Conservation (phyloP, 805 yeast species). For the Ogataea sp. region DNA sequence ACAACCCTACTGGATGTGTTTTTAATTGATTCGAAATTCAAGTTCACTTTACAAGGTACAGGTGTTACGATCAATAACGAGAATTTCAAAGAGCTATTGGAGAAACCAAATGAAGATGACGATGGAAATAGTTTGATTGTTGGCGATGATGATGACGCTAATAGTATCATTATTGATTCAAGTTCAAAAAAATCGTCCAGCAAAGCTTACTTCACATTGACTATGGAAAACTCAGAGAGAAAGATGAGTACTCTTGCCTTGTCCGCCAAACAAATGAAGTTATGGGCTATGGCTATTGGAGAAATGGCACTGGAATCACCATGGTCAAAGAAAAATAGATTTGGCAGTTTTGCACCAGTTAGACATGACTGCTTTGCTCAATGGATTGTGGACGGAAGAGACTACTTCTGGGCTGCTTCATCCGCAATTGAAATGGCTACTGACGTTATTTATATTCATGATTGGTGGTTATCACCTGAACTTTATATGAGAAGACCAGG, state of each 20-base stretch:
- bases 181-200: constrained; percentile 8
- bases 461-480: constrained; percentile 98
- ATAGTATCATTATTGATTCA: constrained; percentile 32
- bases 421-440: constrained; percentile 89
- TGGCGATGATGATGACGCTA: constrained; percentile 31
- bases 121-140: constrained; percentile 27
- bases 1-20: constrained; percentile 90
- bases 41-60: constrained; percentile 31
- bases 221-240: constrained; percentile 71
- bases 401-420: constrained; percentile 93
- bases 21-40: constrained; percentile 72
- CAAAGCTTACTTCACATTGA: constrained; percentile 41
- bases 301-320: constrained; percentile 58
- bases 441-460: constrained; percentile 90
- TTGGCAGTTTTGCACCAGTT: constrained; percentile 89
- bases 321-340: constrained; percentile 73
- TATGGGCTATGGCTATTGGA: constrained; percentile 71
- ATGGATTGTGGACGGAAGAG: constrained; percentile 91
- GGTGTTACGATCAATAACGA: constrained; percentile 19
- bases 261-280: constrained; percentile 52
- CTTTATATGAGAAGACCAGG: constrained; percentile 89
- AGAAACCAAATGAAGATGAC: constrained; percentile 9
- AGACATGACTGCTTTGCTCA: constrained; percentile 82
- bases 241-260: constrained; percentile 64
- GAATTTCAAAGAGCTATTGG: constrained; percentile 7